Base-by-base conservation (phyloP, 2,329 filamentous ascomycete species). In the Alternaria longipes region DNA sequence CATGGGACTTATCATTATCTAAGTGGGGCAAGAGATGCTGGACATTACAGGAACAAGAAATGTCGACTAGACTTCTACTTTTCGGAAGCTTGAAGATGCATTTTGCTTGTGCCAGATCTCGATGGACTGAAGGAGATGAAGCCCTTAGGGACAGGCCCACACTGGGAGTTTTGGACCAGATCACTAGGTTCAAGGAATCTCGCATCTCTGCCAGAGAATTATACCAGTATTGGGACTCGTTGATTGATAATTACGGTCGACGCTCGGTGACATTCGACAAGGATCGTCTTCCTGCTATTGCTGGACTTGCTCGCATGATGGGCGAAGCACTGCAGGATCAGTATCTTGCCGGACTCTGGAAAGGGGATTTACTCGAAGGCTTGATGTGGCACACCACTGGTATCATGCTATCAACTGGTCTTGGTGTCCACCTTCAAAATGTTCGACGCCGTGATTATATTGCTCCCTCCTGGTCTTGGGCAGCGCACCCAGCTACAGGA, bases 161-260 rank as follows among this genome's bases (percentile, higher is more conserved):
- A 22, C 5, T 4, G 4, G 5, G 22, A 5, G 1, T 22, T 1
- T 1, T 22, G 22, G 5, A 4, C 22, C 40, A 9, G 2, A n/a
- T 45, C 4, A 6, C 16, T 2, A 28, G 6, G 0, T 45, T 45
- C 8, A 30, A 2, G 5, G 24, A 12, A 5, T 7, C 11, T 1
- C 1, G 0, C 0, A 16, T 18, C 0, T 30, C 42, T 16, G 2
- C 24, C 8, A 18, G 0, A 5, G 24, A 18, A 45, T 2, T 45
- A 0, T 30, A 45, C 3, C 8, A 12, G 1, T 28, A 3, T 9
- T 45, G 42, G 42, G 2, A 7, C 4, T 2, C 0, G 8, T 12
- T 28, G 1, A 16, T 45, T 4, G 1, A 11, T 4, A 1, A 7
- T 2, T 45, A 45, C 3, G 24, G 22, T 8, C 2, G 8, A 6